Conservation (phyloP, 257 asterid species). For the Jasminum sambac region DNA sequence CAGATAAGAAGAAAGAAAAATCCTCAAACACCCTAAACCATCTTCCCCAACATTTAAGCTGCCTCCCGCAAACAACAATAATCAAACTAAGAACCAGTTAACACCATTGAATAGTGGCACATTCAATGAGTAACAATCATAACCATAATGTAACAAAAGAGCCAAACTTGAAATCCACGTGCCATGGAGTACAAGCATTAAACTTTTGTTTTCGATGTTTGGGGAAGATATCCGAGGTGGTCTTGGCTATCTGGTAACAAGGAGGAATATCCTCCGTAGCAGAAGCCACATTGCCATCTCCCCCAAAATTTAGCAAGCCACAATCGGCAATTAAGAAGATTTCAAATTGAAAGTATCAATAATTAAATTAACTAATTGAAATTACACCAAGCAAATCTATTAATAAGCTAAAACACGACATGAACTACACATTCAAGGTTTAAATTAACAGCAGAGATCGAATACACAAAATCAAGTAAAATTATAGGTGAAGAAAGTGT, state of each 20-base stretch:
- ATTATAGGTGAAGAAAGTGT: neutral
- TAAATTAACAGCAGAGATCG: constrained; percentile 20
- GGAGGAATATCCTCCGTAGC: constrained; percentile 13
- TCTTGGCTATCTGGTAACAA: constrained; percentile 21
- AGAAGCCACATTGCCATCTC: constrained; percentile 26
- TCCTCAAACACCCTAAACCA: constrained; percentile 27
- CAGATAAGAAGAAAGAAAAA: constrained; percentile 12
- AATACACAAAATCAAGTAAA: neutral
- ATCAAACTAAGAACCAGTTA: neutral
- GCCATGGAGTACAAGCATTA: constrained; percentile 52
- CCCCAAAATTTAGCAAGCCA: constrained; percentile 18
- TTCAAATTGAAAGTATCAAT: neutral
- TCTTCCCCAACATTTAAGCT: constrained; percentile 18
- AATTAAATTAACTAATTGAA: neutral
- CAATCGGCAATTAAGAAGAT: neutral
- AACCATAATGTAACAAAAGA: constrained; percentile 38
- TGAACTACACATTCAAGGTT: neutral
- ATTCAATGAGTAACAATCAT: neutral
- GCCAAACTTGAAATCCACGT: constrained; percentile 62
- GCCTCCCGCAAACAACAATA: neutral
- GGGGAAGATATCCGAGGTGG: constrained; percentile 29
- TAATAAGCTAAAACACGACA: neutral
- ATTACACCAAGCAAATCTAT: neutral
- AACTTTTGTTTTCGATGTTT: constrained; percentile 40
- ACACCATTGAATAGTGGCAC: neutral